Percentiles rank a stretch among this genome's conserved stretches.
phyloP scores from a whole-genome alignment of 768 basidiomycete genomes.

The Mycena floridula region DNA sequence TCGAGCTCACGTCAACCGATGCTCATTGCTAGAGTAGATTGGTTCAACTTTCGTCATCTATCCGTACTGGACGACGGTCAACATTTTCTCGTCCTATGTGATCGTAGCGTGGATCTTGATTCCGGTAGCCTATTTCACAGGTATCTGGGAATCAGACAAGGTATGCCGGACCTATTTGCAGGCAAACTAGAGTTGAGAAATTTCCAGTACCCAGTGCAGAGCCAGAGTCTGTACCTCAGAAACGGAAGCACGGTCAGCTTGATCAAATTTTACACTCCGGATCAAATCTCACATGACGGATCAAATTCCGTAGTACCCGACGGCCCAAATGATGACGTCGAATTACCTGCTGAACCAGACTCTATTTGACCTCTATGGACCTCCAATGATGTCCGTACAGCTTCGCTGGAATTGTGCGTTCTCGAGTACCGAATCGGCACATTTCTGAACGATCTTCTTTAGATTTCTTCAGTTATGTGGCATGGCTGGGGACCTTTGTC shows the following conservation, averaged over 20 bases:
- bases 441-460: too few relatives aligned
- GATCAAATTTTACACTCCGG: too few relatives aligned
- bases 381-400: conserved; percentile 19
- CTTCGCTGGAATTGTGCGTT: conserved; percentile 15
- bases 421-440: neutral
- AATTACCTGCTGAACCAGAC: conserved; percentile 13
- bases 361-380: conserved; percentile 10
- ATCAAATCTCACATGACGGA: neutral
- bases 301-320: conserved; percentile 9
- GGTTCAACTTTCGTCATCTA: conserved; percentile 15
- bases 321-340: conserved; percentile 12
- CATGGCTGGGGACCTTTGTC: conserved; percentile 18
- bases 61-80: conserved; percentile 20
- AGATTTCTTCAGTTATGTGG: conserved; percentile 13
- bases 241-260: conserved; percentile 9
- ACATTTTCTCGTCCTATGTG: conserved; percentile 14
- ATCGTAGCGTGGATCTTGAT: conserved; percentile 18
- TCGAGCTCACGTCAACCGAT: too few relatives aligned
- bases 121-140: conserved; percentile 15
- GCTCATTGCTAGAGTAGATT: too few relatives aligned
- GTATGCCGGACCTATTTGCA: too few relatives aligned
- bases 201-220: conserved; percentile 16
- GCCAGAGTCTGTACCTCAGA: conserved; percentile 10
- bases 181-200: too few relatives aligned
- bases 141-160: conserved; percentile 11